A percentile compares a stretch with the other conserved stretches of the same genome.
Conservation (phyloP, 2,329 filamentous ascomycete genomes). For the Diaporthe sp. region DNA sequence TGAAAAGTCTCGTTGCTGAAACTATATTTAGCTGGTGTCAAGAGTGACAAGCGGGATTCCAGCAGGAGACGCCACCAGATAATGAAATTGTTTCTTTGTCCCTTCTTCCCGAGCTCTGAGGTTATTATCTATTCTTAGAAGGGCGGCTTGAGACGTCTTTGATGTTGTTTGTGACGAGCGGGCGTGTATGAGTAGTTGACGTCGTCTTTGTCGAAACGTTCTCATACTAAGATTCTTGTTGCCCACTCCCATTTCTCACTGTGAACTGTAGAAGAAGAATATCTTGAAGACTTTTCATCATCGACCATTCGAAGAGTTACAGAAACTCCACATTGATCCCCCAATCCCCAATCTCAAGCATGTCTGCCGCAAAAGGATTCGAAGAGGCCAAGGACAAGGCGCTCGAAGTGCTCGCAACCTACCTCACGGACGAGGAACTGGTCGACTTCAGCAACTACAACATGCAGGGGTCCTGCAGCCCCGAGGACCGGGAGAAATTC, state of each 20-base stretch:
- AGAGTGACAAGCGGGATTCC: neutral
- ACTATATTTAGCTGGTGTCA: neutral
- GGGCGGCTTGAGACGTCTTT: neutral
- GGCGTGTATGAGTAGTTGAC: neutral
- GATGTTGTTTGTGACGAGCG: neutral
- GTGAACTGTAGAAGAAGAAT: neutral
- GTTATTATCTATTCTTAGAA: neutral
- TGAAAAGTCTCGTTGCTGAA: too few relatives aligned
- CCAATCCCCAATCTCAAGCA: neutral
- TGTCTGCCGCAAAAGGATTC: neutral
- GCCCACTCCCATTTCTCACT: neutral
- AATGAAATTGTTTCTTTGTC: conserved; percentile 30
- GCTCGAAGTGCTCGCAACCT: conserved; percentile 9
- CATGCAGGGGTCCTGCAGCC: neutral
- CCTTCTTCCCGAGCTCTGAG: neutral
- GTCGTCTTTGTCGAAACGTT: neutral
- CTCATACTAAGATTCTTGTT: neutral
- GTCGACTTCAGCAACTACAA: conserved; percentile 12
- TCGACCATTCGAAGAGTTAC: accelerated
- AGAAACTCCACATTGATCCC: neutral
- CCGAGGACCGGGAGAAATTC: neutral
- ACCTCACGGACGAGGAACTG: conserved; percentile 4
- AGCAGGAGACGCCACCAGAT: neutral
- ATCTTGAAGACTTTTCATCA: neutral
- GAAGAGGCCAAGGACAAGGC: conserved; percentile 19